These are phyloP conservation scores for Pisolithus sp. DNA, from an alignment of 768 basidiomycete genomes.

Conservation along the genomic window DNA sequence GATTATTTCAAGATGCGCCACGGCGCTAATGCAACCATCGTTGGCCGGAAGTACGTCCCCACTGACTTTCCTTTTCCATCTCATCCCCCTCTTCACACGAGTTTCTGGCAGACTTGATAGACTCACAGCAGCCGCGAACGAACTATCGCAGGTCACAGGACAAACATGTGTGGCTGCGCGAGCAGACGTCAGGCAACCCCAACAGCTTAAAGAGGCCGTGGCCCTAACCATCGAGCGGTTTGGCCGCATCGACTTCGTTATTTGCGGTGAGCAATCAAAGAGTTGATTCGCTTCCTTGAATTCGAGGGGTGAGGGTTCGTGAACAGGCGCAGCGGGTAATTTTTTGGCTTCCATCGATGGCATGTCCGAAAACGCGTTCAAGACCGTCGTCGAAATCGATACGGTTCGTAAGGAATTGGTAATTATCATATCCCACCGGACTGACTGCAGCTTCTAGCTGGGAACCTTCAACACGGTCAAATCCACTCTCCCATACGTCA, in stretches of 20 bases:
- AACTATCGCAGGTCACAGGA: conserved; percentile 67
- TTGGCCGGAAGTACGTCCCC: conserved; percentile 74
- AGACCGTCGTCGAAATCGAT: conserved; percentile 91
- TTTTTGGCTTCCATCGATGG: conserved; percentile 83
- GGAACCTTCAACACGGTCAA: conserved; percentile 95
- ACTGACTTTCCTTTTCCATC: background rate
- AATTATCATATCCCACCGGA: background rate
- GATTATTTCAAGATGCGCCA: conserved; percentile 58
- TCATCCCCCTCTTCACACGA: background rate
- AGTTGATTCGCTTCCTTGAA: background rate
- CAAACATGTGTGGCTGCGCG: conserved; percentile 61
- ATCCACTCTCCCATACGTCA: conserved; percentile 73
- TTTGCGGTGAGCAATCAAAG: conserved; percentile 59
- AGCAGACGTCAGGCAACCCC: conserved; percentile 79
- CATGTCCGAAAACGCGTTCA: conserved; percentile 86
- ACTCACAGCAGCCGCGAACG: conserved; percentile 59
- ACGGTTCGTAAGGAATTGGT: conserved; percentile 43
- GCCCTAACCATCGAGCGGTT: conserved; percentile 65
- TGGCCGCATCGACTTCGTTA: conserved; percentile 90
- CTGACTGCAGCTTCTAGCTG: conserved; percentile 40
- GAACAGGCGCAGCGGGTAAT: conserved; percentile 87
- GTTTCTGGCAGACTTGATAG: conserved; percentile 53
- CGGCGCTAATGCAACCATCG: conserved; percentile 74
- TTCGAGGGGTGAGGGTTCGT: background rate
- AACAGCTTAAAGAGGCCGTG: conserved; percentile 69